phyloP scores from a whole-genome alignment of 1,284 basidiomycete species.

The Malassezia vespertilionis region DNA sequence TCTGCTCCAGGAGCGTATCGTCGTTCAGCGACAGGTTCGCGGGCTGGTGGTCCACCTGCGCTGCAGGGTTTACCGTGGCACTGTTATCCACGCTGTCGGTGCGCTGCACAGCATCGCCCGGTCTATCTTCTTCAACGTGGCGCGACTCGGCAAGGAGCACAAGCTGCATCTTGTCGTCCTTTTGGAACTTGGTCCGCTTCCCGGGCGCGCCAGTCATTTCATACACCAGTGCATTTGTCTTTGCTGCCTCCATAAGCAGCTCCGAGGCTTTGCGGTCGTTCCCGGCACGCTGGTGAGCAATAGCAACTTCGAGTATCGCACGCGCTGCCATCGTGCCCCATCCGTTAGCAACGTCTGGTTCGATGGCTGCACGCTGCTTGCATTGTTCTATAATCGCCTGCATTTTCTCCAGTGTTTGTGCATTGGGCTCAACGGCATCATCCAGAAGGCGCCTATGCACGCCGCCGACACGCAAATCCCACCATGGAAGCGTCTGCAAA shows the following conservation, averaged over 20 bases:
- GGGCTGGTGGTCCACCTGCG: slow-evolving; percentile 52
- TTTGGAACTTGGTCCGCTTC: slow-evolving; percentile 87
- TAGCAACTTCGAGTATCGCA: slow-evolving; percentile 66
- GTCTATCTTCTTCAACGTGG: slow-evolving; percentile 25
- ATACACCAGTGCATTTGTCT: slow-evolving; percentile 68
- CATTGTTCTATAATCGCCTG: slow-evolving; percentile 51
- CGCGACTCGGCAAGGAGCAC: slow-evolving; percentile 79
- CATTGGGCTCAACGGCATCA: slow-evolving; percentile 62
- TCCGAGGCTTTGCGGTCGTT: slow-evolving; percentile 70
- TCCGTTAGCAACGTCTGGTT: neutral
- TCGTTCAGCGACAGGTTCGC: slow-evolving; percentile 78
- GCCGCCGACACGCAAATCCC: slow-evolving; percentile 63
- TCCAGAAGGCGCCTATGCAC: slow-evolving; percentile 77
- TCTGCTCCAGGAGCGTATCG: slow-evolving; percentile 89
- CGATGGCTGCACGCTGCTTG: slow-evolving; percentile 48
- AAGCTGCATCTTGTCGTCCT: slow-evolving; percentile 72
- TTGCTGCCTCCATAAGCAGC: slow-evolving; percentile 67
- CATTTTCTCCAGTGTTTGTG: slow-evolving; percentile 53
- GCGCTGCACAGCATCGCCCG: slow-evolving; percentile 19
- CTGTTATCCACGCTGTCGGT: slow-evolving; percentile 21
- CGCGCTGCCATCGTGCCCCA: slow-evolving; percentile 60
- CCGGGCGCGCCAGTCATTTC: slow-evolving; percentile 87
- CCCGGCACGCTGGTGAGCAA: slow-evolving; percentile 63
- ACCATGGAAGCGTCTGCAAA: slow-evolving; percentile 50
- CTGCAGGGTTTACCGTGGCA: slow-evolving; percentile 23